Evolutionary conservation across 2,329 filamentous ascomycete species (phyloP).

Genomic region (Phaeoacremonium minimum): DNA sequence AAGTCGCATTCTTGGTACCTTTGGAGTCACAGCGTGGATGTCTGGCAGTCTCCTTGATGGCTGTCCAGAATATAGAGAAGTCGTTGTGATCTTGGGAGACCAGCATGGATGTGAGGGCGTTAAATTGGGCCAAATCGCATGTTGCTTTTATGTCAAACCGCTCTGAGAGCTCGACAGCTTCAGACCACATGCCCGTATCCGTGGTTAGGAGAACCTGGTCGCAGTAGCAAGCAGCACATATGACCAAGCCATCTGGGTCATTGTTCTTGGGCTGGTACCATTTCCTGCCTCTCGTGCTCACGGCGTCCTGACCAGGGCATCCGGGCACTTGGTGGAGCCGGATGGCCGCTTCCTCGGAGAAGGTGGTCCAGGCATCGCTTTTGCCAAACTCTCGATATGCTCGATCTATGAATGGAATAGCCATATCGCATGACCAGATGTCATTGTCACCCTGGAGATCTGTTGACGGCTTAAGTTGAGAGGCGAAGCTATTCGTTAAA

Average conservation of each 20-base stretch:
- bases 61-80: conserved; percentile 26
- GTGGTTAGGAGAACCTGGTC: conserved; percentile 26
- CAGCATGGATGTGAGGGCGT: conserved; percentile 22
- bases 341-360: conserved; percentile 21
- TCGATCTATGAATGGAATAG: conserved; percentile 21
- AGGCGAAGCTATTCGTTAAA: conserved; percentile 19
- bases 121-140: conserved; percentile 24
- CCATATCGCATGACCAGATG: conserved; percentile 30
- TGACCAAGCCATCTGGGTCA: conserved; percentile 15
- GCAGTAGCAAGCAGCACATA: conserved; percentile 31
- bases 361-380: conserved; percentile 24
- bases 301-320: conserved; percentile 17
- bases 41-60: conserved; percentile 16
- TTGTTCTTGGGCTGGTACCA: conserved; percentile 27
- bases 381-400: conserved; percentile 19
- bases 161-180: conserved; percentile 10
- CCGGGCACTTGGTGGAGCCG: conserved; percentile 19
- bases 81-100: conserved; percentile 22
- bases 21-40: conserved; percentile 22
- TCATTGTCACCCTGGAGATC: conserved; percentile 17
- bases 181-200: conserved; percentile 19
- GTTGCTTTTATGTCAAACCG: conserved; percentile 7
- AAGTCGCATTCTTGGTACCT: conserved; percentile 22
- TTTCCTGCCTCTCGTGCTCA: conserved; percentile 10
- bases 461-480: conserved; percentile 17